Percentiles rank a stretch among this genome's conserved stretches.
Evolutionary conservation across 1,284 basidiomycete genomes (phyloP).

Genomic region (Termitomyces sp.): DNA sequence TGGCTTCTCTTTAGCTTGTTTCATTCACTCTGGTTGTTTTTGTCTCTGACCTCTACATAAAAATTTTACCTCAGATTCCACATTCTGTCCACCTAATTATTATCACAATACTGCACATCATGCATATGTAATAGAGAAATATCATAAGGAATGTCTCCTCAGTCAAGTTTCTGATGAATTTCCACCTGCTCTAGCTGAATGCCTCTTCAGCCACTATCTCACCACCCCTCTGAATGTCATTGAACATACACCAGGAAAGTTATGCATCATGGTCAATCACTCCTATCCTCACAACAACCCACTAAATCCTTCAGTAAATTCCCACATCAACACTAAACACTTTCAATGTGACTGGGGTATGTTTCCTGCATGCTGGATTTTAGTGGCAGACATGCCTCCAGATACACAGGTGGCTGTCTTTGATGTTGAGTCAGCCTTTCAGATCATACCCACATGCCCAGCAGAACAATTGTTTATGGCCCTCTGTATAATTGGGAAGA

Average conservation of each 20-base stretch:
- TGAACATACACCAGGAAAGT: not conserved
- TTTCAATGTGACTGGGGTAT: slow-evolving; percentile 2
- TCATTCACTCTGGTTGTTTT: too few relatives aligned
- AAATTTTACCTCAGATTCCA: not conserved
- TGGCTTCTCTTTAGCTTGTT: too few relatives aligned
- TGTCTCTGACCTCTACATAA: too few relatives aligned
- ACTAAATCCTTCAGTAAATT: not conserved
- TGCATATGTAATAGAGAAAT: not conserved
- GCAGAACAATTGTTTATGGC: not conserved
- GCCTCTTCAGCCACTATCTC: not conserved
- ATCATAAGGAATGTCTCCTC: too few relatives aligned
- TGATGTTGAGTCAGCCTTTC: slow-evolving; percentile 20
- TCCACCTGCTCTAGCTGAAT: not conserved
- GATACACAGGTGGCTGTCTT: slow-evolving; percentile 21
- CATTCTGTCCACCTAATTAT: slow-evolving; percentile 1
- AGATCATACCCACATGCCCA: slow-evolving; percentile 16
- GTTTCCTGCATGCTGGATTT: not conserved
- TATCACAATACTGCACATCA: not conserved
- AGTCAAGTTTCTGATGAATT: not conserved
- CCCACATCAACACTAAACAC: not conserved
- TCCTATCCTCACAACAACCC: slow-evolving; percentile 1
- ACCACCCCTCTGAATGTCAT: slow-evolving; percentile 1
- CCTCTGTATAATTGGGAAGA: not conserved
- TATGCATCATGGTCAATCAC: not conserved
- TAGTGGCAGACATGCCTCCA: slow-evolving; percentile 8